These are phyloP conservation scores for Diaporthe amygdali DNA, from an alignment of 2,329 filamentous ascomycete genomes.

Conservation along the genomic window DNA sequence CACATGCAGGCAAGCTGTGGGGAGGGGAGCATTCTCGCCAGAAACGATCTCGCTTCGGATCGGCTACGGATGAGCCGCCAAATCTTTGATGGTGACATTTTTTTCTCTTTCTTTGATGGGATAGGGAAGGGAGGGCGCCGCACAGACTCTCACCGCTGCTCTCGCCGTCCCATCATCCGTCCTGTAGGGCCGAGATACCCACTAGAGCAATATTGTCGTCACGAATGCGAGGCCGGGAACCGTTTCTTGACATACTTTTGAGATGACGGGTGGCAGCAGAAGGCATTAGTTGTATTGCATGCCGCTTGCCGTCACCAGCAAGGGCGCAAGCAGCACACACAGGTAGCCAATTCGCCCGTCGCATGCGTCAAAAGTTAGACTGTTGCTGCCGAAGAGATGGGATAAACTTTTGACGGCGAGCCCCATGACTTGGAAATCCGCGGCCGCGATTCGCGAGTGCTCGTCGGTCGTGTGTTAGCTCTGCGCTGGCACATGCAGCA, in stretches of 20 bases:
- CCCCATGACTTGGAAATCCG: constrained; percentile 7
- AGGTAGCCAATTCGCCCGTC: neutral
- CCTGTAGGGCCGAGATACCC: constrained; percentile 1
- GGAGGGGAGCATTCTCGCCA: neutral
- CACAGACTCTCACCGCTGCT: constrained; percentile 15
- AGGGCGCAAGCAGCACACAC: neutral
- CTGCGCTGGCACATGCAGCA: constrained; percentile 8
- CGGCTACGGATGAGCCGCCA: constrained; percentile 2
- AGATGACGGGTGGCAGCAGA: neutral
- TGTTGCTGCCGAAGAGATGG: neutral
- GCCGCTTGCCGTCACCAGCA: neutral
- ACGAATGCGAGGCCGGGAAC: neutral
- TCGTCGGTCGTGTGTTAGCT: neutral
- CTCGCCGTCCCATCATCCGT: neutral
- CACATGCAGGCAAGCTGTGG: neutral
- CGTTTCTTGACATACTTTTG: neutral
- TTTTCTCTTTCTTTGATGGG: neutral
- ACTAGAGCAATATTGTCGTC: neutral
- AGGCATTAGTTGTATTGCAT: neutral
- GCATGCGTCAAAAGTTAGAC: neutral
- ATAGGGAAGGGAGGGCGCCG: neutral
- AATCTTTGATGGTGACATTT: neutral
- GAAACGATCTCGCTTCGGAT: neutral
- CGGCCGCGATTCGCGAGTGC: neutral
- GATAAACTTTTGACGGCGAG: constrained; percentile 1